A percentile compares a stretch with the other conserved stretches of the same genome.
phyloP scores from a whole-genome alignment of 1,139 yeast genomes.

The Saccharomyces hybrid region DNA sequence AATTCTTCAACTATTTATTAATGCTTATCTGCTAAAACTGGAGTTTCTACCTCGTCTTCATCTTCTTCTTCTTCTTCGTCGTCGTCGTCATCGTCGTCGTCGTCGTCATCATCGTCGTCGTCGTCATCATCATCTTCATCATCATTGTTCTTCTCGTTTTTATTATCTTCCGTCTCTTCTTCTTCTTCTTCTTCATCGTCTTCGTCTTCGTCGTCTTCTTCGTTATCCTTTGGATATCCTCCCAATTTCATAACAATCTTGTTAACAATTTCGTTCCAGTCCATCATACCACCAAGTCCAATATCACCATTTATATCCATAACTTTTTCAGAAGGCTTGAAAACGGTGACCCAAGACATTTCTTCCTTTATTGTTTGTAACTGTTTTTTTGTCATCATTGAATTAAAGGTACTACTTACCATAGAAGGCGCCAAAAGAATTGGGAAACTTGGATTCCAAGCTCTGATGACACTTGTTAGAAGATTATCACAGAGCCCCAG shows the following conservation, averaged over 20 bases:
- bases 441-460: conserved; percentile 88
- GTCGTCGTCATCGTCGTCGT: conserved; percentile 36
- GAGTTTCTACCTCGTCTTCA: neutral
- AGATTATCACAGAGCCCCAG: conserved; percentile 88
- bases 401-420: conserved; percentile 94
- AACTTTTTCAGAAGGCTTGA: conserved; percentile 89
- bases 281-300: conserved; percentile 96
- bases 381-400: conserved; percentile 84
- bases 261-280: conserved; percentile 83
- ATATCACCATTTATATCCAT: conserved; percentile 84
- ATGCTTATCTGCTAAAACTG: neutral
- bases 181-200: conserved; percentile 41
- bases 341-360: conserved; percentile 65
- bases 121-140: conserved; percentile 40
- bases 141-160: conserved; percentile 33
- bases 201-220: conserved; percentile 64
- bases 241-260: conserved; percentile 74
- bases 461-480: conserved; percentile 70
- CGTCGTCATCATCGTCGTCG: conserved; percentile 38
- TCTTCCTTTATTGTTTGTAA: conserved; percentile 50
- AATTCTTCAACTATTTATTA: neutral
- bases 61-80: conserved; percentile 27
- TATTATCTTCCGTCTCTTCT: conserved; percentile 31
- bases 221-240: conserved; percentile 83
- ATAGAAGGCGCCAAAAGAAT: conserved; percentile 90